phyloP scores from a whole-genome alignment of 352 stramenopile species.

The Phytopythium delawarense region DNA sequence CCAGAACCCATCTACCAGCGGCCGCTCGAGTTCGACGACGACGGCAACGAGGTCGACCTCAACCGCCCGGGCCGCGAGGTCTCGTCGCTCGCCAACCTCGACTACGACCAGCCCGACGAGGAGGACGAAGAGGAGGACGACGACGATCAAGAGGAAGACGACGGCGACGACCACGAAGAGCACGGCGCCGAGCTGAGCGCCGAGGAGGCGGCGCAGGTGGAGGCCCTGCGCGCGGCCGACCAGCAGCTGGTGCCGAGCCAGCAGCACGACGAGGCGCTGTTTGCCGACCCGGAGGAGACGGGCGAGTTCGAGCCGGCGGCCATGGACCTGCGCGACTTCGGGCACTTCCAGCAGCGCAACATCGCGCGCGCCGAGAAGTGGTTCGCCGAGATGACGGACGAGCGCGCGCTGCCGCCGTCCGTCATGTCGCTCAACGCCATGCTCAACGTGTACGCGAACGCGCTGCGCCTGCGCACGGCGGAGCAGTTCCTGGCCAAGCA shows the following conservation, averaged over 20 bases:
- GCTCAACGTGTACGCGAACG: constrained; percentile 76
- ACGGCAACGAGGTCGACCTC: constrained; percentile 70
- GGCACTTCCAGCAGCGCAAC: constrained; percentile 62
- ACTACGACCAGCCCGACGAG: constrained; percentile 61
- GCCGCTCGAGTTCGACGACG: constrained; percentile 67
- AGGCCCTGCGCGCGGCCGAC: constrained; percentile 35
- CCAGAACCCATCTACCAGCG: constrained; percentile 62
- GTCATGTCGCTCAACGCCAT: constrained; percentile 72
- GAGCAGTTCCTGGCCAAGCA: constrained; percentile 42
- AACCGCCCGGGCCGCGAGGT: constrained; percentile 61
- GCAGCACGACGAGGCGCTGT: constrained; percentile 28
- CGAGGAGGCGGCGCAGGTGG: constrained; percentile 25
- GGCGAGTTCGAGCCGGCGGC: constrained; percentile 42
- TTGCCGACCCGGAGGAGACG: constrained; percentile 30
- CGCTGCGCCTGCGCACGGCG: constrained; percentile 50
- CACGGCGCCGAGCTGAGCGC: constrained; percentile 31
- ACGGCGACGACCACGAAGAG: constrained; percentile 17
- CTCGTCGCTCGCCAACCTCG: constrained; percentile 50
- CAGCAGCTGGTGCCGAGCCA: constrained; percentile 17
- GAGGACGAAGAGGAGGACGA: constrained; percentile 42
- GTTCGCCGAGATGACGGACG: constrained; percentile 58
- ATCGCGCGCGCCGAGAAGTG: constrained; percentile 58
- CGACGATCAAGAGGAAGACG: constrained; percentile 28
- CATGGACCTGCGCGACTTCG: constrained; percentile 68
- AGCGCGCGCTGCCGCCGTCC: constrained; percentile 32